These are phyloP conservation scores for Rhizopus microsporus DNA, from an alignment of 371 early-diverging fungal genomes.

Conservation along the genomic window DNA sequence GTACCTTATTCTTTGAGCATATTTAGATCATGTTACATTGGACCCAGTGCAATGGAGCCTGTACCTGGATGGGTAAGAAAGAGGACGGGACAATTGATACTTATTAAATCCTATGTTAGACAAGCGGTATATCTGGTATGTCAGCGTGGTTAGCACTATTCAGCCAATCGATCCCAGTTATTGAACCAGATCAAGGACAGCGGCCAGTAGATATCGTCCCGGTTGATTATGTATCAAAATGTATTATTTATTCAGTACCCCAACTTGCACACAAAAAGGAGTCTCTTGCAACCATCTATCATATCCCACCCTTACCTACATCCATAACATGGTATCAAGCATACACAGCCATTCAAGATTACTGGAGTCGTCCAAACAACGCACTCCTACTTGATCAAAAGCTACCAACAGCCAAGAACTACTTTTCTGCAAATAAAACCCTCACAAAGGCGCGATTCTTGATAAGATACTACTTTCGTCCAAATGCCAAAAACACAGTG, in stretches of 20 bases:
- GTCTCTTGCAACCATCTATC: constrained; percentile 14
- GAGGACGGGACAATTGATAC: not conserved
- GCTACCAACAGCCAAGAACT: constrained; percentile 18
- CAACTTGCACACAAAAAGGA: constrained; percentile 9
- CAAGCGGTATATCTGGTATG: constrained; percentile 45
- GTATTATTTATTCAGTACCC: constrained; percentile 24
- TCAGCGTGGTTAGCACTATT: constrained; percentile 34
- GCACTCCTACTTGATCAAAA: constrained; percentile 8
- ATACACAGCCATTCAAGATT: constrained; percentile 28
- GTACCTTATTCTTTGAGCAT: constrained; percentile 42
- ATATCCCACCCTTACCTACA: constrained; percentile 14
- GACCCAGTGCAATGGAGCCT: constrained; percentile 44
- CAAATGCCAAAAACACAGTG: constrained; percentile 5
- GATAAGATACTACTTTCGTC: constrained; percentile 31
- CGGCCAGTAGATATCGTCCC: constrained; percentile 36
- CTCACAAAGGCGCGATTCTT: constrained; percentile 29
- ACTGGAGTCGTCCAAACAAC: constrained; percentile 28
- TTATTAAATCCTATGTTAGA: constrained; percentile 10
- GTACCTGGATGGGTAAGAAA: constrained; percentile 51
- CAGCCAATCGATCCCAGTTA: constrained; percentile 22
- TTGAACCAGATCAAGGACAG: constrained; percentile 31
- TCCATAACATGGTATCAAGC: constrained; percentile 27
- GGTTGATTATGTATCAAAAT: constrained; percentile 35
- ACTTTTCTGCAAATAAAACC: constrained; percentile 25
- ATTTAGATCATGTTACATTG: constrained; percentile 49